Conservation (phyloP, 768 basidiomycete species). For the Phlebiopsis flavidoalba region DNA sequence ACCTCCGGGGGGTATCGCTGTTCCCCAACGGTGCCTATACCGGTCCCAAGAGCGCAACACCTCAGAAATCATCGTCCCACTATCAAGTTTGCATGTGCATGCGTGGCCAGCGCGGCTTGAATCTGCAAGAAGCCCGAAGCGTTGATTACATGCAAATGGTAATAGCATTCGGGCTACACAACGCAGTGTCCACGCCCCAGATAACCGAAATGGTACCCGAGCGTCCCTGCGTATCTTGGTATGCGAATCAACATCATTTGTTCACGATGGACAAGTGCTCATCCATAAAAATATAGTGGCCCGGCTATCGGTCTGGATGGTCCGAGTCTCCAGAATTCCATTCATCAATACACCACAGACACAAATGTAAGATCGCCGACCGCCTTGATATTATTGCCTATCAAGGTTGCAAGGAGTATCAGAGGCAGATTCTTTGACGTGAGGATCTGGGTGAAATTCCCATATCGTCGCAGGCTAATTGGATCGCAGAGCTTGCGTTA, state of each 20-base stretch:
- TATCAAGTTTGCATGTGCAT: neutral
- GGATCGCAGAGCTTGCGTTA: neutral
- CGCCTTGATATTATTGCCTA: neutral
- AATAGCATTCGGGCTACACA: neutral
- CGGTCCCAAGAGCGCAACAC: neutral
- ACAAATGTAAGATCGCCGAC: neutral
- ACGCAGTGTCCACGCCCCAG: neutral
- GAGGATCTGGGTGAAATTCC: neutral
- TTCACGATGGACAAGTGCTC: neutral
- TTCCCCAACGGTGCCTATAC: neutral
- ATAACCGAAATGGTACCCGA: neutral
- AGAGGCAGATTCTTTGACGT: neutral
- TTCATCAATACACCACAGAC: neutral
- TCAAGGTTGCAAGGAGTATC: neutral
- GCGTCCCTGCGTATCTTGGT: neutral
- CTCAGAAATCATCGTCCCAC: neutral
- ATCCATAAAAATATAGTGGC: neutral
- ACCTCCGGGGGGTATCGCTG: neutral
- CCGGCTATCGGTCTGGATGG: neutral
- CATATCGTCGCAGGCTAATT: too few relatives aligned
- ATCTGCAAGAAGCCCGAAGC: neutral
- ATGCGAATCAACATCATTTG: too few relatives aligned
- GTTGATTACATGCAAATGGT: neutral
- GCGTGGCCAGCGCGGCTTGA: neutral
- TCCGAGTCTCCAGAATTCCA: neutral